Evolutionary conservation across 2,329 filamentous ascomycete species (phyloP).

Genomic region (Hypocreales sp.): DNA sequence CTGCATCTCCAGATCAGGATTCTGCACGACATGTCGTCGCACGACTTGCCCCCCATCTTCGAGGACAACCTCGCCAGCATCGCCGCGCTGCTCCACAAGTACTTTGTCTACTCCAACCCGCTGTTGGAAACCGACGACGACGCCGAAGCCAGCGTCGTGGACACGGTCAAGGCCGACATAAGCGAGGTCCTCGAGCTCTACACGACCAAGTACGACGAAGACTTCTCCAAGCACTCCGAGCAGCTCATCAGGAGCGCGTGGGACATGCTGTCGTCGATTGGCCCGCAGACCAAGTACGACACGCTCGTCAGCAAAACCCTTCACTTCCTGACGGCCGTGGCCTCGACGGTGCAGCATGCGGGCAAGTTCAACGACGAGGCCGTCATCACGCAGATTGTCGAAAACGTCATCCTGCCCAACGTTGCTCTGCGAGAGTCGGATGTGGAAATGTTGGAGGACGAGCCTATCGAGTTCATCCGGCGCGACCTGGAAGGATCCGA

Average conservation of each 20-base stretch:
- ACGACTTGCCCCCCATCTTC: slow-evolving; percentile 88
- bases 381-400: slow-evolving; percentile 72
- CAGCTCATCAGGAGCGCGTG: slow-evolving; percentile 84
- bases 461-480: slow-evolving; percentile 96
- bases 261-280: slow-evolving; percentile 76
- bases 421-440: slow-evolving; percentile 85
- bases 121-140: slow-evolving; percentile 75
- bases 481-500: slow-evolving; percentile 92
- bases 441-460: slow-evolving; percentile 91
- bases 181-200: slow-evolving; percentile 85
- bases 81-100: slow-evolving; percentile 74
- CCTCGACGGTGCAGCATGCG: slow-evolving; percentile 62
- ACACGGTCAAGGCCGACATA: slow-evolving; percentile 83
- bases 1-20: slow-evolving; percentile 83
- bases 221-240: slow-evolving; percentile 64
- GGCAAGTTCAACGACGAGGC: slow-evolving; percentile 71
- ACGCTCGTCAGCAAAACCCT: slow-evolving; percentile 86
- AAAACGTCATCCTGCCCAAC: slow-evolving; percentile 92
- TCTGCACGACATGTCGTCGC: slow-evolving; percentile 91
- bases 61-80: slow-evolving; percentile 75
- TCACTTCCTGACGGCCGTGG: slow-evolving; percentile 85
- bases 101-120: slow-evolving; percentile 79
- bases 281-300: slow-evolving; percentile 83
- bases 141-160: slow-evolving; percentile 68
- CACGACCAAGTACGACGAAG: slow-evolving; percentile 89